Evolutionary conservation across 1,284 basidiomycete genomes (phyloP).

Genomic region (Irpex rosettiformis): DNA sequence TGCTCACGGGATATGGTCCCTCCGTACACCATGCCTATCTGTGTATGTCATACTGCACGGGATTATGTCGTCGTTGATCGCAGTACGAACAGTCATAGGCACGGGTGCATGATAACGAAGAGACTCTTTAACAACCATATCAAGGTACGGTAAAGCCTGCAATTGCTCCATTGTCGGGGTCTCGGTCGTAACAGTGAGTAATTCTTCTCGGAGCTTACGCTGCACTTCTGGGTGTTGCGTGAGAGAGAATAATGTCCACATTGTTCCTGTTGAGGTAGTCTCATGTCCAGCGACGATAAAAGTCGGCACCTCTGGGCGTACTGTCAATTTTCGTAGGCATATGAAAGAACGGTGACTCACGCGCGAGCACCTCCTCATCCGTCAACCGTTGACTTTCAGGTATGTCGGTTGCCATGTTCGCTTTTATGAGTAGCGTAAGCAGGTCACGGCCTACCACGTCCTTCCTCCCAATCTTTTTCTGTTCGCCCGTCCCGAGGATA

Average conservation of each 20-base stretch:
- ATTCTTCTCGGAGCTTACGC: slow-evolving; percentile 65
- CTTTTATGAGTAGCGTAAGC: slow-evolving; percentile 36
- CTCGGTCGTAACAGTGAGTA: slow-evolving; percentile 37
- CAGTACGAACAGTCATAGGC: slow-evolving; percentile 46
- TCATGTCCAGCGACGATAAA: slow-evolving; percentile 75
- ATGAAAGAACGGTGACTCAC: slow-evolving; percentile 32
- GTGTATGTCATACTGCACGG: slow-evolving; percentile 30
- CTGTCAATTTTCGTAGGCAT: not conserved
- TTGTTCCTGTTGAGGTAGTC: slow-evolving; percentile 45
- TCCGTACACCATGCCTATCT: slow-evolving; percentile 27
- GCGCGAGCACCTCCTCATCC: slow-evolving; percentile 55
- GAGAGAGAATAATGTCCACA: slow-evolving; percentile 67
- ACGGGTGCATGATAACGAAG: slow-evolving; percentile 68
- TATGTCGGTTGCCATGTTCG: slow-evolving; percentile 45
- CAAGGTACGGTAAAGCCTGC: slow-evolving; percentile 56
- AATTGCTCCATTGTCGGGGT: slow-evolving; percentile 55
- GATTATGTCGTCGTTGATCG: slow-evolving; percentile 45
- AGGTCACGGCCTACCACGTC: slow-evolving; percentile 25
- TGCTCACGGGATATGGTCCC: slow-evolving; percentile 27
- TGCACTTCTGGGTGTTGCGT: slow-evolving; percentile 54
- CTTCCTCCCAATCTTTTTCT: slow-evolving; percentile 24
- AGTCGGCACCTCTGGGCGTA: slow-evolving; percentile 47
- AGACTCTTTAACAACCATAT: slow-evolving; percentile 65
- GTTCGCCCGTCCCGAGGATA: slow-evolving; percentile 15
- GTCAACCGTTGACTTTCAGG: slow-evolving; percentile 41